These are phyloP conservation scores for Cryptosporidium baileyi DNA, from an alignment of 169 alveolate species.

Conservation along the genomic window DNA sequence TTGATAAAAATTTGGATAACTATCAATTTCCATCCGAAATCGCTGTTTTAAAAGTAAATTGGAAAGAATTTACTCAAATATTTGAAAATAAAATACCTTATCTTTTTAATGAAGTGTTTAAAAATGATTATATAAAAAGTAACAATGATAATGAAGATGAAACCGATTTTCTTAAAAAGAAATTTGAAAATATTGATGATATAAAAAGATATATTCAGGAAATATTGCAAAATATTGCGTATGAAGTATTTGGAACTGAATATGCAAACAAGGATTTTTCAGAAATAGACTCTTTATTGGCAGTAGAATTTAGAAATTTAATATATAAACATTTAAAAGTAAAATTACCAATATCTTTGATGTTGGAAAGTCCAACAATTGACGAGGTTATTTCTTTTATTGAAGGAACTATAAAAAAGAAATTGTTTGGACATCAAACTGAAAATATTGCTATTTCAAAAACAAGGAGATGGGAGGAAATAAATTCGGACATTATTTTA, in stretches of 20 bases:
- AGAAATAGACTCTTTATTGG: slow-evolving; percentile 75
- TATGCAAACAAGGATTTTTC: neutral
- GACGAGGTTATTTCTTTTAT: slow-evolving; percentile 37
- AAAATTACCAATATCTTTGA: slow-evolving; percentile 72
- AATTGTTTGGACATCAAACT: slow-evolving; percentile 10
- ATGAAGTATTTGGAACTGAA: slow-evolving; percentile 50
- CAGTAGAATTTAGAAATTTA: slow-evolving; percentile 75
- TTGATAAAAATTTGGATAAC: neutral
- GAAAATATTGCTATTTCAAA: slow-evolving; percentile 7
- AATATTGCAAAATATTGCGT: neutral
- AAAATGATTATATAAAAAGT: neutral
- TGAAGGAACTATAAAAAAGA: neutral
- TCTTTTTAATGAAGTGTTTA: slow-evolving; percentile 1
- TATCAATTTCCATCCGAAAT: slow-evolving; percentile 4
- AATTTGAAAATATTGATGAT: slow-evolving; percentile 6
- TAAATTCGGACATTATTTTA: neutral
- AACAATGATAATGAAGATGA: neutral
- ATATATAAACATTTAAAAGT: slow-evolving; percentile 63
- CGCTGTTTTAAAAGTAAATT: slow-evolving; percentile 23
- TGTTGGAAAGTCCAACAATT: slow-evolving; percentile 73
- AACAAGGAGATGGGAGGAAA: slow-evolving; percentile 60
- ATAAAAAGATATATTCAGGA: slow-evolving; percentile 14
- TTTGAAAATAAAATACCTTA: slow-evolving; percentile 20
- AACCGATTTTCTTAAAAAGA: neutral
- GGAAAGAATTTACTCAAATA: slow-evolving; percentile 21